A percentile compares a stretch with the other conserved stretches of the same genome.
Evolutionary conservation across 768 basidiomycete species (phyloP).

Genomic region (Auriculariales sp.): DNA sequence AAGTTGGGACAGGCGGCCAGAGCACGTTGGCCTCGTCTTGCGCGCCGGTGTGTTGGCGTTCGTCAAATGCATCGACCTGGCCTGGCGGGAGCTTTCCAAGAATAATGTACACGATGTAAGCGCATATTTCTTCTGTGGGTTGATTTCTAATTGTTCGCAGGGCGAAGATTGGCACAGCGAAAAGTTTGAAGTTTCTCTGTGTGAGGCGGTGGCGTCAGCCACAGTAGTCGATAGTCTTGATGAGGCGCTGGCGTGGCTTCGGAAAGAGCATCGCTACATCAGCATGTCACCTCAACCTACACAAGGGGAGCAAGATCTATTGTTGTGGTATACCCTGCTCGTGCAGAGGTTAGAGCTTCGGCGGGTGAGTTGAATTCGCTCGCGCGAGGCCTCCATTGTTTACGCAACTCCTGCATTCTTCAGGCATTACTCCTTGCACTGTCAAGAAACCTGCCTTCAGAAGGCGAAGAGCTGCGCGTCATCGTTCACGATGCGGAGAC

Average conservation of each 20-base stretch:
- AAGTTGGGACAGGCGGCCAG: constrained; percentile 36
- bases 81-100: constrained; percentile 70
- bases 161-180: constrained; percentile 84
- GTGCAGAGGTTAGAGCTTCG: background rate
- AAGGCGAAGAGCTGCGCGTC: background rate
- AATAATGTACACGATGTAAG: constrained; percentile 66
- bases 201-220: constrained; percentile 45
- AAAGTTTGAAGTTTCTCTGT: constrained; percentile 66
- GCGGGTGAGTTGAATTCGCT: background rate
- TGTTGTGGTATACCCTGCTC: background rate
- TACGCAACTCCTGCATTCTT: background rate
- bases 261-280: background rate
- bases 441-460: constrained; percentile 2
- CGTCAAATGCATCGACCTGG: constrained; percentile 68
- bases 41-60: constrained; percentile 51
- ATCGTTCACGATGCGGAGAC: constrained; percentile 1
- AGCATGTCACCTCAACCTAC: constrained; percentile 11
- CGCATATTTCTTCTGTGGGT: constrained; percentile 11
- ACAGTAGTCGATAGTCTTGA: constrained; percentile 42
- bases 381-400: background rate
- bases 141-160: constrained; percentile 31
- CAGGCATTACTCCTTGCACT: constrained; percentile 9
- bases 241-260: constrained; percentile 47
- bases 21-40: constrained; percentile 55
- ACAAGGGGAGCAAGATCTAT: constrained; percentile 10